phyloP scores from a whole-genome alignment of 441 rosid species.

The Gossypium trilobum region DNA sequence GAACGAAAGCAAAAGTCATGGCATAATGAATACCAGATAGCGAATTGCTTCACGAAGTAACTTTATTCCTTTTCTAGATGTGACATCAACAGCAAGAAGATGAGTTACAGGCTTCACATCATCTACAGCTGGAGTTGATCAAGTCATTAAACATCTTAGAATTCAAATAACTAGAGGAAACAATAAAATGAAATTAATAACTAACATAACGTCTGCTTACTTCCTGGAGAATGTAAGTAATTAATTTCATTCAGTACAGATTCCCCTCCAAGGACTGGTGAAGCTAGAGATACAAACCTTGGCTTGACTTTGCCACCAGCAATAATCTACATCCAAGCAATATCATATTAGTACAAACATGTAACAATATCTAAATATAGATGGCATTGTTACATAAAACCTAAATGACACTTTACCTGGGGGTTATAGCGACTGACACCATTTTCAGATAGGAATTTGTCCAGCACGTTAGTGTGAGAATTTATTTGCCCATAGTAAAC shows the following conservation, averaged over 20 bases:
- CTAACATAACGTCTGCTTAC: conserved; percentile 42
- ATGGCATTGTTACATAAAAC: conserved; percentile 13
- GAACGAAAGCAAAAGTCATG: conserved; percentile 1
- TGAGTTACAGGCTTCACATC: conserved; percentile 94
- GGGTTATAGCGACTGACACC: conserved; percentile 93
- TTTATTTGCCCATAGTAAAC: conserved; percentile 87
- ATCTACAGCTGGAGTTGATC: conserved; percentile 54
- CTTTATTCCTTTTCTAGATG: conserved; percentile 69
- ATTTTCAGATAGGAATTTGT: conserved; percentile 76
- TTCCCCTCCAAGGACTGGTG: conserved; percentile 50
- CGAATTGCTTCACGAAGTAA: conserved; percentile 77
- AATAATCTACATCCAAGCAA: conserved; percentile 52
- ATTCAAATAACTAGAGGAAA: conserved; percentile 17
- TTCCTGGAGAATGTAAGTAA: conserved; percentile 82
- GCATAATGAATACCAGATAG: conserved; percentile 57
- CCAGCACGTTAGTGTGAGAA: conserved; percentile 77
- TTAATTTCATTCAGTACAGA: conserved; percentile 53
- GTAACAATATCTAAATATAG: not conserved
- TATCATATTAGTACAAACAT: conserved; percentile 7
- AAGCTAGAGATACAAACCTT: conserved; percentile 55
- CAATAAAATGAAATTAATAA: conserved; percentile 7
- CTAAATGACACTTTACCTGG: conserved; percentile 40
- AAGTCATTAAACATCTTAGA: conserved; percentile 21
- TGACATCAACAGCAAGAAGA: conserved; percentile 71
- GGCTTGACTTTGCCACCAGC: conserved; percentile 59